These are phyloP conservation scores for Cicer arietinum DNA, from an alignment of 306 rosid genomes.

Conservation along the genomic window DNA sequence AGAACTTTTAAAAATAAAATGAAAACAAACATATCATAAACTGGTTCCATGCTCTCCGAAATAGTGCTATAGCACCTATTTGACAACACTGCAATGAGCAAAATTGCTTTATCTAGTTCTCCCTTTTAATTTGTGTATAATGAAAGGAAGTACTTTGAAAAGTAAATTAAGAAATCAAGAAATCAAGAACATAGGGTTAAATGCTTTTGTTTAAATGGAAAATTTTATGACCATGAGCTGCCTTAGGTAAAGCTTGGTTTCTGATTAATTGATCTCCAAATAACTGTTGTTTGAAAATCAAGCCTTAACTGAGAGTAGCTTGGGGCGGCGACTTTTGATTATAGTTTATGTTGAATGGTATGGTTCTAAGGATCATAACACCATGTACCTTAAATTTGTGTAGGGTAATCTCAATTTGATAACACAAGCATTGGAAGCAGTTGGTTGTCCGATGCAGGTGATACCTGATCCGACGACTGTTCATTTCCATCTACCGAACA, in stretches of 20 bases:
- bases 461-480: constrained; percentile 97
- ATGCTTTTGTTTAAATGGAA: constrained; percentile 21
- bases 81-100: too few species aligned
- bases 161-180: constrained; percentile 3
- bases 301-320: constrained; percentile 6
- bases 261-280: constrained; percentile 30
- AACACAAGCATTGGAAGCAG: constrained; percentile 95
- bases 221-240: constrained; percentile 19
- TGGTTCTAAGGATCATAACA: constrained; percentile 27
- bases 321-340: not conserved
- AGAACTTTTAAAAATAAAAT: too few species aligned
- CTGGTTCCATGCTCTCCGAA: too few species aligned
- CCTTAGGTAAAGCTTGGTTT: constrained; percentile 16
- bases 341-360: constrained; percentile 39
- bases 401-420: constrained; percentile 97
- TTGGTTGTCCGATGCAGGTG: constrained; percentile 85
- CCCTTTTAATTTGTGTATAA: too few species aligned
- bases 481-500: constrained; percentile 86
- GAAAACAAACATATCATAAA: too few species aligned
- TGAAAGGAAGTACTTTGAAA: not conserved
- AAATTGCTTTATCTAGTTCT: too few species aligned
- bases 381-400: constrained; percentile 45
- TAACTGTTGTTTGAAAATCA: constrained; percentile 23
- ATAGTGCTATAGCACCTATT: too few species aligned
- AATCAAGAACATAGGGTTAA: constrained; percentile 16